Base-by-base conservation (phyloP, 176 grass and related monocot genomes). In the Canna indica region DNA sequence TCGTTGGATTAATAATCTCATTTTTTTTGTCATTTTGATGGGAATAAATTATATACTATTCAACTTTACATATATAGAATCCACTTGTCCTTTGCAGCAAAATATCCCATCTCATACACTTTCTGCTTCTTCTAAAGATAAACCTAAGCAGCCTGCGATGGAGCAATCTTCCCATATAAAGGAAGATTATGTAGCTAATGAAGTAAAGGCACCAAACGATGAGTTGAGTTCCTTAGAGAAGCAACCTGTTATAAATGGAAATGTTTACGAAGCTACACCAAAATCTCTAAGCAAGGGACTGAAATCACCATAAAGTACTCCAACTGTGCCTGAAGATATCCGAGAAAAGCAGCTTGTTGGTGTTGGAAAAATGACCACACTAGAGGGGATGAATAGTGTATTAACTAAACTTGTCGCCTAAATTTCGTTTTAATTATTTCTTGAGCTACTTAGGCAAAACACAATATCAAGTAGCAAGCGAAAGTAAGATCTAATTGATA, bases 101-200 rank as follows among this genome's bases (percentile, higher is more conserved):
- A 99, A 93, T 76, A 36, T 73, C 68, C 72, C 77, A 61, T 93
- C 94, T 47, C 89, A 89, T 67, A 84, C 84, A 80, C 70, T 81
- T 68, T 93, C 89, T 84, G 90, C 69, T 78, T 89, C 82, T 83
- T 99, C 88, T 59, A 99, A 83, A 78, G 89, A 87, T 74, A 84
- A 90, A 67, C 25, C 79, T 67, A 99, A 90, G 73, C 47, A 38
- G 15, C 76, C 81, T 61, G 62, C 62, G 33, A 66, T 80, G 41
- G 89, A 99, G 59, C 85, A 76, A 59, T 86, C 66, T 61, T 83
- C 86, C 24, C 18, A 58, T 38, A 56, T 57, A 30, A 72, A 58
- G 28, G 82, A 83, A 74, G 82, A 57, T 77, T 82, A 90, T 52
- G 86, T 50, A 75, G 75, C 74, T 56, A 85, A 75, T 45, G 82